phyloP scores from a whole-genome alignment of 805 yeast genomes.

The Starmerella lactis-condensi region DNA sequence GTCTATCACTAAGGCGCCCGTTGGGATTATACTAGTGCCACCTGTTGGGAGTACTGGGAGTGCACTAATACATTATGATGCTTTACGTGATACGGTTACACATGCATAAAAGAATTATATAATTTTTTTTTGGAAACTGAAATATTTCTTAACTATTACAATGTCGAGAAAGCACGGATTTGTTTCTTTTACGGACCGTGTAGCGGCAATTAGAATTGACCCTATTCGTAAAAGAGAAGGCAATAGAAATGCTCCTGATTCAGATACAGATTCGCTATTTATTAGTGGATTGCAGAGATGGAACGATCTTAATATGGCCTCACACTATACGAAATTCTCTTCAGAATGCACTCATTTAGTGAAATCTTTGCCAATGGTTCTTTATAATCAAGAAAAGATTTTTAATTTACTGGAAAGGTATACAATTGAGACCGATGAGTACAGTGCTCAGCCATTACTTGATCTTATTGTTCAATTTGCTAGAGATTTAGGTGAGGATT shows the following conservation, averaged over 20 bases:
- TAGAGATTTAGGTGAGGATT: slow-evolving; percentile 85
- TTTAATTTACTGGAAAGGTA: slow-evolving; percentile 33
- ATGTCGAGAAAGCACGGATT: slow-evolving; percentile 22
- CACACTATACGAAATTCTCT: slow-evolving; percentile 45
- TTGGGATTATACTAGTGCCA: too few relatives aligned
- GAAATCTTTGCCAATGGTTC: slow-evolving; percentile 61
- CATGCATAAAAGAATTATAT: too few relatives aligned
- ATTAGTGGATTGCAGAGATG: slow-evolving; percentile 65
- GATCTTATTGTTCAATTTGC: slow-evolving; percentile 72
- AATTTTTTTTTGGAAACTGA: neutral
- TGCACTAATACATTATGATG: too few relatives aligned
- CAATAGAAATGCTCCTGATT: slow-evolving; percentile 16
- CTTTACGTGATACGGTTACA: too few relatives aligned
- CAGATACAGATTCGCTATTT: slow-evolving; percentile 42
- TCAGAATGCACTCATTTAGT: slow-evolving; percentile 35
- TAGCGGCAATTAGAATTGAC: slow-evolving; percentile 69
- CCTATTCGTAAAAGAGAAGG: slow-evolving; percentile 28
- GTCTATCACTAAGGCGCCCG: too few relatives aligned
- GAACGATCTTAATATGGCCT: slow-evolving; percentile 70
- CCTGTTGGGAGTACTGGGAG: too few relatives aligned
- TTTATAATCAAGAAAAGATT: slow-evolving; percentile 50
- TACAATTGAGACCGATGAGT: slow-evolving; percentile 39
- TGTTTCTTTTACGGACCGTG: slow-evolving; percentile 63
- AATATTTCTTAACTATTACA: neutral
- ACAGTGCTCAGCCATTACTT: slow-evolving; percentile 60